A percentile compares a stretch with the other conserved stretches of the same genome.
Conservation (phyloP, 2,329 filamentous ascomycete species). For the Aureobasidium pullulans region DNA sequence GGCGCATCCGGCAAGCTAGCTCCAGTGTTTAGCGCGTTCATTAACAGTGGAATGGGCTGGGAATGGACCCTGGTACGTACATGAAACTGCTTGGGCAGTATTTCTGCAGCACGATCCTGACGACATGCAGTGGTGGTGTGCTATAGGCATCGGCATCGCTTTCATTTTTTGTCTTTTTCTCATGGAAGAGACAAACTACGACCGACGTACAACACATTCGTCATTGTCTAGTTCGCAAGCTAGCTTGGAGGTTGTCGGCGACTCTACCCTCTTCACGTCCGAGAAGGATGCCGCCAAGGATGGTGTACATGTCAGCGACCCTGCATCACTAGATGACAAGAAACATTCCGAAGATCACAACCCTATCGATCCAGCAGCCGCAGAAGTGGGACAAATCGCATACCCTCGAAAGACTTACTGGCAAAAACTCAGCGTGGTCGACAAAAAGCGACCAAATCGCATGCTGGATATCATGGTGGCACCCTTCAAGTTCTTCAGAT, state of each 20-base stretch:
- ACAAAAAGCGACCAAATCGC: constrained; percentile 37
- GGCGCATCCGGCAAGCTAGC: constrained; percentile 8
- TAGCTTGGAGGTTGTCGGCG: neutral
- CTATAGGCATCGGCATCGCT: constrained; percentile 44
- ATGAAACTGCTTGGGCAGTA: neutral
- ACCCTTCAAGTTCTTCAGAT: constrained; percentile 16
- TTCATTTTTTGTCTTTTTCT: constrained; percentile 50
- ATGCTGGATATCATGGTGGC: constrained; percentile 30
- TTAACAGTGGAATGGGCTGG: constrained; percentile 44
- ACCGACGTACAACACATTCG: neutral
- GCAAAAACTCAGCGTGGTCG: constrained; percentile 36
- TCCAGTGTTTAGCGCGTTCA: constrained; percentile 44
- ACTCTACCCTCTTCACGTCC: neutral
- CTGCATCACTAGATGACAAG: neutral
- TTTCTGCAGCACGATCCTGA: neutral
- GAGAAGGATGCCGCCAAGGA: neutral
- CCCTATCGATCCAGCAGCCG: neutral
- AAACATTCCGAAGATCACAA: neutral
- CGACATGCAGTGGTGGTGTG: constrained; percentile 38
- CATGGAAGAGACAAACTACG: constrained; percentile 54
- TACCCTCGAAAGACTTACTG: constrained; percentile 35
- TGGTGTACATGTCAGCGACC: neutral
- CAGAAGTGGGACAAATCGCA: constrained; percentile 24
- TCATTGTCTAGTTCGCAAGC: neutral
- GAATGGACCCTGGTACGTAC: constrained; percentile 36